A percentile compares a stretch with the other conserved stretches of the same genome.
Evolutionary conservation across 768 basidiomycete genomes (phyloP).

Genomic region (Mycena capillaripes): DNA sequence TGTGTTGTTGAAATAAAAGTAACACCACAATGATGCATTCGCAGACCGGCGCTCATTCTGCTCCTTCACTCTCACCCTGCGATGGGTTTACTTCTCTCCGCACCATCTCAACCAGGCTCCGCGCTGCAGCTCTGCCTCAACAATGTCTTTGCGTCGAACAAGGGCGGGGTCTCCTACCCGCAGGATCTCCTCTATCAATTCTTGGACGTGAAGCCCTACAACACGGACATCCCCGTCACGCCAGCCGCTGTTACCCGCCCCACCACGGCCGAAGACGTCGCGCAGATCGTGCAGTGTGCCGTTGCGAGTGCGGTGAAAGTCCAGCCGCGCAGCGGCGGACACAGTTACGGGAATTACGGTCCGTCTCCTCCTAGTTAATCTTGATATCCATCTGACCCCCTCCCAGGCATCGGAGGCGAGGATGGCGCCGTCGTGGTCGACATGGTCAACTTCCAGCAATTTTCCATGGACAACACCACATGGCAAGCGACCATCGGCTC

Average conservation of each 20-base stretch:
- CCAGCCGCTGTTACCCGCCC: slow-evolving; percentile 43
- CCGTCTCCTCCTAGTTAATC: neutral
- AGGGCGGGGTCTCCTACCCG: slow-evolving; percentile 27
- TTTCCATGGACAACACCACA: slow-evolving; percentile 43
- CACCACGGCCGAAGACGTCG: slow-evolving; percentile 29
- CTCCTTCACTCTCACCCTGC: neutral
- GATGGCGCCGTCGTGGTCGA: slow-evolving; percentile 49
- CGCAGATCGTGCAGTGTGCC: slow-evolving; percentile 39
- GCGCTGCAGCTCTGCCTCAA: slow-evolving; percentile 35
- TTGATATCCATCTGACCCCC: neutral
- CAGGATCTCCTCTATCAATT: slow-evolving; percentile 26
- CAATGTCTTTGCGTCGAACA: slow-evolving; percentile 28
- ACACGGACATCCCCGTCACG: slow-evolving; percentile 31
- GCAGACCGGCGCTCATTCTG: neutral
- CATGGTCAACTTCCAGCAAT: slow-evolving; percentile 40
- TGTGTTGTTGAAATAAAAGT: neutral
- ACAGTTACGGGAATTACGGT: slow-evolving; percentile 36
- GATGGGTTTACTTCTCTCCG: slow-evolving; percentile 13
- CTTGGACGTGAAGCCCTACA: slow-evolving; percentile 33
- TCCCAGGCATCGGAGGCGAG: slow-evolving; percentile 42
- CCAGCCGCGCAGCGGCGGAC: slow-evolving; percentile 35
- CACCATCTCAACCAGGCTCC: slow-evolving; percentile 20
- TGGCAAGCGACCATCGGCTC: slow-evolving; percentile 42
- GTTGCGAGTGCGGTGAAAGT: slow-evolving; percentile 37
- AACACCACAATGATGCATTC: slow-evolving; percentile 5